Base-by-base conservation (phyloP, 495 filamentous ascomycete genomes). In the Podospora conica region DNA sequence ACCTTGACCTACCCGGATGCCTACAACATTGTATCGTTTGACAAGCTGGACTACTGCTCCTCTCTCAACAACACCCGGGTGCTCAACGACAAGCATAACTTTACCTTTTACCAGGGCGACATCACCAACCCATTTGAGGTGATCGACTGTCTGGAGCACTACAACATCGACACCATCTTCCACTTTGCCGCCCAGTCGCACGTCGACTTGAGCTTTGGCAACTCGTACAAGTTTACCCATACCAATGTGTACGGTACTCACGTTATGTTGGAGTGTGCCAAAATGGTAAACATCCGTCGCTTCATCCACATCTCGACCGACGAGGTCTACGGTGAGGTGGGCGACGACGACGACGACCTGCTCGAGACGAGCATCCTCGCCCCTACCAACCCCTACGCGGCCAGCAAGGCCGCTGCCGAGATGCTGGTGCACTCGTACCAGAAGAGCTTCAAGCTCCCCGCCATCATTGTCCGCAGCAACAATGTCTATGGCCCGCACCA, bases 401-500 rank as follows among this genome's bases (percentile, higher is more conserved):
- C 89, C 2, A 87, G 83, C 74, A 93, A 93, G 73, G 90, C 90
- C 0, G 89, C 90, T 1, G 89, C 89, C 20, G 90, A 92, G 76
- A 93, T 92, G 90, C 79, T 89, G 63, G 87, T 91, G n/a, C 82
- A 86, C 68, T 87, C 88, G 10, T 93, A 91, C 73, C 82, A 83
- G 69, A 90, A 88, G 76, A 87, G 83, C 73, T 91, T 90, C 77
- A 86, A 86, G 62, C 79, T 91, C 11, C 88, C 89, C 2, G 83
- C 84, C 23, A 87, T 91, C 67, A 87, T 91, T 66, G 85, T 90
- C 53, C 82, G 90, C 22, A 85, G 86, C 69, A 93, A 92, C 79
- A 93, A 93, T 68, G 87, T 93, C 24, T 92, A 91, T 68, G 90
- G 90, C 0, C 90, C 90, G 15, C 87, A 90, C 73, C 90, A 92